Base-by-base conservation (phyloP, 2,329 filamentous ascomycete genomes). In the Fusarium metavorans region DNA sequence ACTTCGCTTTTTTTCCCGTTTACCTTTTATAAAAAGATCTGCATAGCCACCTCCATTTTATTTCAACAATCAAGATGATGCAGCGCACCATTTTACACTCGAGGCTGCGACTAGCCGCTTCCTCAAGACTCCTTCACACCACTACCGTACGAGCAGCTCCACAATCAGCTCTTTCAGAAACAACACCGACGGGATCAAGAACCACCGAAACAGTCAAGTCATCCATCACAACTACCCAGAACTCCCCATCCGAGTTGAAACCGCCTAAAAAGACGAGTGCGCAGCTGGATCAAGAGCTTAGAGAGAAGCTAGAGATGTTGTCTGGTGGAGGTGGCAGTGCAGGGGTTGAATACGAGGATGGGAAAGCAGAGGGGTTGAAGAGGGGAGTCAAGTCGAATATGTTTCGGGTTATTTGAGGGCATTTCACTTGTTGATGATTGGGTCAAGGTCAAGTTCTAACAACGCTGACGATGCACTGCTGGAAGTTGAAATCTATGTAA, bases 311-410 rank as follows among this genome's bases (percentile, higher is more conserved):
- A 77, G 91, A 93, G 75, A 89, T 87, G 13, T 84, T 92, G 34
- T 87, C 92, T 0, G 93, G 93, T 1, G 93, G 92, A 48, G 93
- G 93, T 5, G 93, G 94, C 10, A 89, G 88, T 30, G 86, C 92
- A 4, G 94, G 93, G 1, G 84, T 95, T 6, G 93, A 95, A 81
- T 92, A 93, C 70, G 93, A 95, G 81, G 88, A 94, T 76, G 94
- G 94, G 0, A 88, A 92, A 80, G 90, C 93, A 0, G 90, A 90
- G 7, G 87, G 91, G 0, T 92, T 95, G 88, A 95, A 94, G 83
- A 86, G 93, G 59, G 88, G 91, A 39, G 93, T 95, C 13, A 91
- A 88, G 80, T 90, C 92, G 62, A 95, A 95, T 76, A 95, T 95
- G 92, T 95, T 95, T 80, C 86, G 92, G 18, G 89, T 92, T 69